phyloP scores from a whole-genome alignment of 495 filamentous ascomycete species.

The Antarctomyces pellizariae region DNA sequence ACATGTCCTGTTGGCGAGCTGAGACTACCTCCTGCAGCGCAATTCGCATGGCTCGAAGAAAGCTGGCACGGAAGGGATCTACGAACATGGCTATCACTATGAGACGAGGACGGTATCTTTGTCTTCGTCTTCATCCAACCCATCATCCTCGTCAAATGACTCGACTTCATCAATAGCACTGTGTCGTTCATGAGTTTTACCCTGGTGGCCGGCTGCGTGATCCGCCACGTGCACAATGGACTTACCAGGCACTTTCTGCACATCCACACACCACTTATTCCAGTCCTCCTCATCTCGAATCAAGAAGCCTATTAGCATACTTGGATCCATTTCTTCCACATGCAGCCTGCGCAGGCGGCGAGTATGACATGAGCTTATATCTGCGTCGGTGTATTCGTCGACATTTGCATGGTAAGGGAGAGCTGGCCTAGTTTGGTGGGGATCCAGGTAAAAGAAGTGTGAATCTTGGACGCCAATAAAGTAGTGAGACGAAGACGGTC shows the following conservation, averaged over 20 bases:
- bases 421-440: conserved; percentile 53
- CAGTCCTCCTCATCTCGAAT: conserved; percentile 69
- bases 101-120: conserved; percentile 8
- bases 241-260: conserved; percentile 52
- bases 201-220: conserved; percentile 29
- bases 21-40: too few species aligned
- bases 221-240: conserved; percentile 64
- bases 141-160: conserved; percentile 52
- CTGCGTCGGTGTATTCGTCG: conserved; percentile 36
- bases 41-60: too few species aligned
- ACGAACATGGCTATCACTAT: too few species aligned
- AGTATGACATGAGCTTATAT: conserved; percentile 71
- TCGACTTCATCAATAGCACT: conserved; percentile 81
- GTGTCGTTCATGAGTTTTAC: conserved; percentile 30
- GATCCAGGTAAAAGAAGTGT: conserved; percentile 86
- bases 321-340: conserved; percentile 87
- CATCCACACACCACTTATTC: conserved; percentile 47
- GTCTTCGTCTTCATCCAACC: conserved; percentile 15
- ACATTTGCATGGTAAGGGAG: conserved; percentile 30
- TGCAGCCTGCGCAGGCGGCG: conserved; percentile 59
- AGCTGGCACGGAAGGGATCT: too few species aligned
- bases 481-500: conserved; percentile 87
- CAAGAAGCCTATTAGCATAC: conserved; percentile 95
- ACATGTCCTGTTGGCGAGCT: too few species aligned
- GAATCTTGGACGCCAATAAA: conserved; percentile 88